A percentile compares a stretch with the other conserved stretches of the same genome.
phyloP scores from a whole-genome alignment of 257 asterid species.

The Gardenia jasminoides region DNA sequence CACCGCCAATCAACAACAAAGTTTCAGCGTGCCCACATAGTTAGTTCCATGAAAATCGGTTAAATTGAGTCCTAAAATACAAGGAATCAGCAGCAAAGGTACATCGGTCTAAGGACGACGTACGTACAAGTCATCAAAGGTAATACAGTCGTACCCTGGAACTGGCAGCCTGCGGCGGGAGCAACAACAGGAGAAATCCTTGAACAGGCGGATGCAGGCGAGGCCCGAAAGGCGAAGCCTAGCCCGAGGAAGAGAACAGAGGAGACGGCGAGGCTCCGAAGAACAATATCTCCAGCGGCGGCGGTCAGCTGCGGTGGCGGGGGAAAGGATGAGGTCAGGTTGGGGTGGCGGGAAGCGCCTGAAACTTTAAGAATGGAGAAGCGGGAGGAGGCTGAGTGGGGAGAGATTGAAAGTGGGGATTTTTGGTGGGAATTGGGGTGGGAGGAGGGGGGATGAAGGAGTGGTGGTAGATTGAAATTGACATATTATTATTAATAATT shows the following conservation, averaged over 20 bases:
- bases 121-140: neutral
- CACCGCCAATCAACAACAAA: neutral
- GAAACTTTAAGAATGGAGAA: neutral
- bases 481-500: no score
- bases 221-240: slow-evolving; percentile 9
- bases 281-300: slow-evolving; percentile 1
- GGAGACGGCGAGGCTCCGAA: slow-evolving; percentile 24
- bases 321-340: neutral
- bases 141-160: neutral
- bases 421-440: neutral
- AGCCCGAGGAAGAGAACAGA: slow-evolving; percentile 21
- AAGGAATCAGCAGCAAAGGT: neutral
- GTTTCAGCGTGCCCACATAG: neutral
- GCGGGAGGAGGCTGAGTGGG: neutral
- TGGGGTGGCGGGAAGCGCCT: neutral
- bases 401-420: neutral
- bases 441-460: neutral
- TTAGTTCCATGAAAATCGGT: no score
- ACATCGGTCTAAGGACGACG: neutral
- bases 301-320: neutral
- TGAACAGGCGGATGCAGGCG: slow-evolving; percentile 12
- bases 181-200: neutral
- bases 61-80: neutral
- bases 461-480: neutral
- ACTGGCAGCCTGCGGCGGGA: neutral